These are phyloP conservation scores for Rhodocollybia butyracea DNA, from an alignment of 768 basidiomycete species.

Conservation along the genomic window DNA sequence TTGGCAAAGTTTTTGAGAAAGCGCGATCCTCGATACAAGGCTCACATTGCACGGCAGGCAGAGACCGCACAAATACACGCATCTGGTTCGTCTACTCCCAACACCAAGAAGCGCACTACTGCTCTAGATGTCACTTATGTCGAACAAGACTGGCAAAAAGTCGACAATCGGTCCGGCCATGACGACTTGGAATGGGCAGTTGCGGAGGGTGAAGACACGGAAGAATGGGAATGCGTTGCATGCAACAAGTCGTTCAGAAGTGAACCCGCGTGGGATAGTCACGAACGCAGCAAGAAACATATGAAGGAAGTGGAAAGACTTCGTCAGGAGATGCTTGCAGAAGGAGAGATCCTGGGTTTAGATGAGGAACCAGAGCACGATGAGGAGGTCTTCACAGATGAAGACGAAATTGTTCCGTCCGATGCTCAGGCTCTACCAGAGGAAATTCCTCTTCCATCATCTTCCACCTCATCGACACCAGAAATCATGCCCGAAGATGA, in stretches of 20 bases:
- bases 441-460: not conserved
- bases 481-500: conserved; percentile 10
- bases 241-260: conserved; percentile 87
- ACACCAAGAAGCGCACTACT: conserved; percentile 19
- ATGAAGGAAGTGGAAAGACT: conserved; percentile 81
- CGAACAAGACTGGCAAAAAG: conserved; percentile 90
- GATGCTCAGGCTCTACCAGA: not conserved
- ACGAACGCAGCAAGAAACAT: conserved; percentile 95
- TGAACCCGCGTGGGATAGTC: conserved; percentile 94
- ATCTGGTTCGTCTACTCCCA: conserved; percentile 29
- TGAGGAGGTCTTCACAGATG: conserved; percentile 13
- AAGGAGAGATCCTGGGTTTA: conserved; percentile 66
- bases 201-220: conserved; percentile 65
- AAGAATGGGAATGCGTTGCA: conserved; percentile 95
- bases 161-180: conserved; percentile 39
- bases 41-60: conserved; percentile 49
- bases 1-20: conserved; percentile 76
- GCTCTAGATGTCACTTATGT: conserved; percentile 47
- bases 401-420: not conserved
- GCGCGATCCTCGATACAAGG: conserved; percentile 86
- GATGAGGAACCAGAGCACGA: conserved; percentile 26
- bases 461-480: not conserved
- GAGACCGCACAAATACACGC: conserved; percentile 26
- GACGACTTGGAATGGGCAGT: conserved; percentile 74
- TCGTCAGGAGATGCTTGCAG: conserved; percentile 70